Evolutionary conservation across 108 stramenopile genomes (phyloP).

Genomic region (Phaeodactylum tricornutum): DNA sequence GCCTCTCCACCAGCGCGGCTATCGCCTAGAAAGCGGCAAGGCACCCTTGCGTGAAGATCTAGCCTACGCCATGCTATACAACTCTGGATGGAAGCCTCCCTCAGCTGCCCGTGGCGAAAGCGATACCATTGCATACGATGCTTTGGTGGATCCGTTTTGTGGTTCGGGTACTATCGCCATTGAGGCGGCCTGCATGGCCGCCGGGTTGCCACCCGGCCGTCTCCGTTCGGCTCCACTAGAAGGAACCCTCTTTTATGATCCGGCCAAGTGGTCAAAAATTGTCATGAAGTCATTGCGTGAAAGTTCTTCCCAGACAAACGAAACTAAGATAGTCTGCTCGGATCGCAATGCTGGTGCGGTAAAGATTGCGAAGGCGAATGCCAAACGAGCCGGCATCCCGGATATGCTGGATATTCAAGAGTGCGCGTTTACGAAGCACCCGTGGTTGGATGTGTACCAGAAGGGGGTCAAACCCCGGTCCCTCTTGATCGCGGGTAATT

Average conservation of each 20-base stretch:
- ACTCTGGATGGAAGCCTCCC: conserved; percentile 37
- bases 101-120: conserved; percentile 11
- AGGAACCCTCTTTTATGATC: conserved; percentile 32
- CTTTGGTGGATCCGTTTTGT: conserved; percentile 67
- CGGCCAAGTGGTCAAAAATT: conserved; percentile 21
- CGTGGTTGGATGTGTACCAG: conserved; percentile 10
- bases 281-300: not conserved
- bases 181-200: conserved; percentile 53
- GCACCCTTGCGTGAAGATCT: conserved; percentile 78
- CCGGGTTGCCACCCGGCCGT: conserved; percentile 55
- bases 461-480: too few species aligned
- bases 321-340: conserved; percentile 19
- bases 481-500: conserved; percentile 52
- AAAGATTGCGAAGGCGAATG: conserved; percentile 40
- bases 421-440: conserved; percentile 29
- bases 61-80: conserved; percentile 49
- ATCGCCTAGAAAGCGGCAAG: conserved; percentile 48
- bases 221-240: conserved; percentile 37
- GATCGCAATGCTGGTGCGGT: conserved; percentile 59
- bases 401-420: conserved; percentile 26
- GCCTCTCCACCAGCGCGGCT: conserved; percentile 64
- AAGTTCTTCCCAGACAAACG: not conserved
- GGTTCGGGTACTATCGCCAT: conserved; percentile 73
- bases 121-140: not conserved
- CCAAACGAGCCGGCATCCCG: conserved; percentile 49